Evolutionary conservation across 768 basidiomycete species (phyloP), one percentile per base, ranked within the genome.

Genomic region (Lentinus tigrinus): DNA sequence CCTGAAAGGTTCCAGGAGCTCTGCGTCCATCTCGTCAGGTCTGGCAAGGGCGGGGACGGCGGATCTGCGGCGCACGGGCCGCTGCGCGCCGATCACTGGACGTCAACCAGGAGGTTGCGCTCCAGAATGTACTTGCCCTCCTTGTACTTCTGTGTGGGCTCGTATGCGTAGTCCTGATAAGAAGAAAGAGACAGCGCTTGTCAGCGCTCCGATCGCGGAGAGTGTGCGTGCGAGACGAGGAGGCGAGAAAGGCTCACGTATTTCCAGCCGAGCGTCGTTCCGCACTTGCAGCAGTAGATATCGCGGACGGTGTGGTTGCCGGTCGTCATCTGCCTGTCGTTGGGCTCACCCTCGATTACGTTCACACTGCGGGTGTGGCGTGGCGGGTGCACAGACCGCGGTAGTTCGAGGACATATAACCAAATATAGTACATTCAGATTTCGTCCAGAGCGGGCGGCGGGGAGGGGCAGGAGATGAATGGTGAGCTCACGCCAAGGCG

Each of bases 81-180:
- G 54, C 57, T 54, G n/a, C 62, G 54, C 42, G 57, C 54, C 34
- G 47, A 51, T 74, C 78, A 93, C 77, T 93, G 89, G 54, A 94
- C 91, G 68, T 94, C 91, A 65, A 87, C 81, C 67, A 93, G 88
- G 67, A 93, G 81, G 70, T 91, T 91, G 68, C 93, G 88, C 76
- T 99, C 96, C 62, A 99, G 90, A 71, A 99, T 98, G 74, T 85
- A 97, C 79, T 95, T 95, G 70, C 95, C 94, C 77, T 99, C 96
- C 71, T 99, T 99, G 81, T 98, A 99, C 74, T 89, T 93, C 82
- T 99, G 95, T 8, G 86, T 81, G 11, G 80, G 70, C 69, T 98
- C 95, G 70, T 87, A 97, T 16, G 96, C 96, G 56, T 85, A 85
- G 72, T 97, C 96, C 96, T 97, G 67, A n/a, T 19, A 43, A 6